Base-by-base conservation (phyloP, 768 basidiomycete species). In the Epithele typhae region DNA sequence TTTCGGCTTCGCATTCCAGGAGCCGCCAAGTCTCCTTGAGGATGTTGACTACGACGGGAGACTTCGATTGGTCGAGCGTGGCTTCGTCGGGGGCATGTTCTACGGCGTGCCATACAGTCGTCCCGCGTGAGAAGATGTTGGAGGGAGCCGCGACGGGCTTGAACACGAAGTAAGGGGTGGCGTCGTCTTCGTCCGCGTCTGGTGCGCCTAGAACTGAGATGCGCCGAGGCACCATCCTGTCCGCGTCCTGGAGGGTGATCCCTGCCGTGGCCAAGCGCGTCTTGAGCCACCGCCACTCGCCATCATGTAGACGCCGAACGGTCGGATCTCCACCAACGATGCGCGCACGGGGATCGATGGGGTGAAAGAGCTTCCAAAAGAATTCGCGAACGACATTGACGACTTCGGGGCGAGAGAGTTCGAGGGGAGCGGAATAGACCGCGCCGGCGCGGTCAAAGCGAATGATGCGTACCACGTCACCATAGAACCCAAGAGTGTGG, bases 1-100 rank as follows among this genome's bases (percentile, higher is more conserved):
- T 22, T n/a, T 55, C 54, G 0, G 54, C n/a, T 30, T 17, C 14
- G 10, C 45, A 35, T 4, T 34, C 22, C 3, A 48, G 30, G 35
- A 42, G 46, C 10, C 54, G 34, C 54, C 54, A 55, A 1, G 50
- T 25, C n/a, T 55, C 54, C 41, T 55, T 55, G 43, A 51, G 8
- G 18, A 48, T 42, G n/a, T n/a, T n/a, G n/a, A n/a, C n/a, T n/a
- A n/a, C 27, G 8, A 30, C 27, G 23, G 22, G 15, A 8, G 32
- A 8, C 27, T 44, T 50, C 17, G 24, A 5, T 10, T 25, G 1
- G 25, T 8, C 21, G 14, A 25, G 1, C 15, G 1, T 2, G 39
- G 33, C 7, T 43, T 25, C 17, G 10, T 2, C 10, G 38, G 21
- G 1, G 38, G 40, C 1, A 10, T 10, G 3, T 27, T 25, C 18